phyloP scores from a whole-genome alignment of 2,329 filamentous ascomycete genomes.

The Penicillium occitanis region DNA sequence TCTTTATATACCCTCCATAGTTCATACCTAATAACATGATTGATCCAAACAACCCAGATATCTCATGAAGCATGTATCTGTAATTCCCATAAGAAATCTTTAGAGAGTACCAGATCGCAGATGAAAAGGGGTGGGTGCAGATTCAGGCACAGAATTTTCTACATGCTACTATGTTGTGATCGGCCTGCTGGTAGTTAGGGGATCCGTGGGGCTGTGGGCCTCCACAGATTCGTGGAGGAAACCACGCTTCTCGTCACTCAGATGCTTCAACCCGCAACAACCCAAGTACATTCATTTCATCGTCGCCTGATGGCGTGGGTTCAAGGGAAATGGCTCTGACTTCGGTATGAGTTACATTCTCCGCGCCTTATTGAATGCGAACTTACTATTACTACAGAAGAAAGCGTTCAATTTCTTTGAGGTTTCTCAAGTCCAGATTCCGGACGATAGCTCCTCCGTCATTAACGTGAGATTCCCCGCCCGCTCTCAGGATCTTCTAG shows the following conservation, averaged over 20 bases:
- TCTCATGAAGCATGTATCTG: no score
- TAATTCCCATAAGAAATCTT: no score
- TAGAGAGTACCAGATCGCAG: no score
- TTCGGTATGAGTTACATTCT: constrained; percentile 34
- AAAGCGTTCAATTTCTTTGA: constrained; percentile 99
- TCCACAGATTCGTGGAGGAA: no score
- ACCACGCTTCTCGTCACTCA: background rate
- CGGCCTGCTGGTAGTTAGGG: no score
- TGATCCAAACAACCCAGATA: no score
- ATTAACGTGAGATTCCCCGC: constrained; percentile 64
- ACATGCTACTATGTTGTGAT: no score
- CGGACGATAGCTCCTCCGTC: constrained; percentile 73
- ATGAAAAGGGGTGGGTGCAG: no score
- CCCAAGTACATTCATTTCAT: constrained; percentile 12
- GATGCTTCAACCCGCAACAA: constrained; percentile 16
- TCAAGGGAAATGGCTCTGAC: constrained; percentile 45
- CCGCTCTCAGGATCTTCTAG: background rate
- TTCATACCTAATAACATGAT: no score
- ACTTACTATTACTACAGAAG: constrained; percentile 62
- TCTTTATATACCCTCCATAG: no score
- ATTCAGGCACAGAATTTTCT: no score
- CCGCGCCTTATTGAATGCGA: background rate
- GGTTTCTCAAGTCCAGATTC: constrained; percentile 77
- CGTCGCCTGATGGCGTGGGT: constrained; percentile 32
- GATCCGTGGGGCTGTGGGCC: no score